phyloP scores from a whole-genome alignment of 371 early-diverging fungal genomes.

The Lichtheimia corymbifera region DNA sequence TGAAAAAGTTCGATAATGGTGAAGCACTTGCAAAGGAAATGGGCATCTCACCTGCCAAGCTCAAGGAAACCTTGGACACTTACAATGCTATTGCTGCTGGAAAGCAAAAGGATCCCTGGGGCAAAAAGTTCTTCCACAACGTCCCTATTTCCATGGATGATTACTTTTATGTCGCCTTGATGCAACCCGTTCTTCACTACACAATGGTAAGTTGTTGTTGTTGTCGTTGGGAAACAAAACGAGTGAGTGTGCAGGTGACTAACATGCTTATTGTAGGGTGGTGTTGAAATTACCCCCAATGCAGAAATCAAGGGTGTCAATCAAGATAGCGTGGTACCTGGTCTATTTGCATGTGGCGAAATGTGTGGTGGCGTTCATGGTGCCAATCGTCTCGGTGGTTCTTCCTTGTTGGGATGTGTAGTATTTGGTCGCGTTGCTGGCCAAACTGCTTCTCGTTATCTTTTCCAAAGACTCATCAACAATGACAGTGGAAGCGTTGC shows the following conservation, averaged over 20 bases:
- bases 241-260: not conserved
- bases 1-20: conserved; percentile 77
- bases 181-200: conserved; percentile 94
- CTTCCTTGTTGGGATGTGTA: conserved; percentile 83
- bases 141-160: conserved; percentile 72
- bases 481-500: conserved; percentile 48
- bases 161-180: conserved; percentile 82
- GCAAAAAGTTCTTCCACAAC: conserved; percentile 91
- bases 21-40: conserved; percentile 83
- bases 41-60: conserved; percentile 64
- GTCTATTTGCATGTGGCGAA: conserved; percentile 93
- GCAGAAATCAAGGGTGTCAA: conserved; percentile 68
- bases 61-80: conserved; percentile 77
- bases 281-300: conserved; percentile 85
- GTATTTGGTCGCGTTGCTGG: conserved; percentile 97
- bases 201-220: conserved; percentile 71
- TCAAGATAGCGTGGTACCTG: conserved; percentile 65
- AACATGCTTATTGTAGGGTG: conserved; percentile 62
- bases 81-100: conserved; percentile 80
- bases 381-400: conserved; percentile 58
- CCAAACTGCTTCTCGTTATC: conserved; percentile 66
- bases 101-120: conserved; percentile 81
- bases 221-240: not conserved
- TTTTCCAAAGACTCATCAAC: conserved; percentile 60
- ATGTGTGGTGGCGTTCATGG: conserved; percentile 70